Base-by-base conservation (phyloP, 139 green algal genomes). In the Chlamydomonas sphaeroides region DNA sequence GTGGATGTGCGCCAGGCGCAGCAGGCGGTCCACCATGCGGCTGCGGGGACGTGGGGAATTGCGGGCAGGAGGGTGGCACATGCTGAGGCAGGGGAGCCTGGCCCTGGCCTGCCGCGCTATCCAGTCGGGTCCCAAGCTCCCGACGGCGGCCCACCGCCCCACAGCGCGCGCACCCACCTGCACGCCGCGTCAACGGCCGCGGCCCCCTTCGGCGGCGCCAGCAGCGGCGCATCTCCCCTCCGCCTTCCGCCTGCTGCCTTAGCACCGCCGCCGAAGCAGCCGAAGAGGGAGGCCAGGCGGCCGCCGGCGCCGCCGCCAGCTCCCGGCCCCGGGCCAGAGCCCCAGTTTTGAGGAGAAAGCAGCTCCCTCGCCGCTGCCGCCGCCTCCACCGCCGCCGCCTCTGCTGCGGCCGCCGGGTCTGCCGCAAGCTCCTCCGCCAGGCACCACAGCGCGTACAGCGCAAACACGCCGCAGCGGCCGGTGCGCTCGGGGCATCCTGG, bases 381-480 rank as follows among this genome's bases (percentile, higher is more conserved):
- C 38, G 17, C 65, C 51, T 45, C 49, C 53, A 67, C 23, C 20
- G 42, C 59, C 26, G 28, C 28, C 59, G 30, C 7, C 28, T 2
- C 59, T 35, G 28, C 59, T 41, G 33, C 32, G 2, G 32, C 62
- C 15, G 15, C 14, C 5, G 5, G 4, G 3, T 6, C 62, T 14
- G 42, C 32, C 35, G 2, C 15, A 17, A 36, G 30, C 59, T 17
- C 53, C 74, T 70, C 39, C 8, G 39, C 57, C 28, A 80, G 59
- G 28, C 42, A 26, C 74, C 74, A 80, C 20, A 80, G 59, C 42
- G 74, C 74, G 35, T 63, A 80, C 41, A 80, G 1, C 57, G 59
- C 74, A 11, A 71, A 70, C 25, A 39, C 61, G 10, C 57, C 74
- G 57, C 33, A 45, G 30, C 74, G 74, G 15, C n/a, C 18, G 39